Base-by-base conservation (phyloP, 179 eudicot species). In the Beta lomatogona region DNA sequence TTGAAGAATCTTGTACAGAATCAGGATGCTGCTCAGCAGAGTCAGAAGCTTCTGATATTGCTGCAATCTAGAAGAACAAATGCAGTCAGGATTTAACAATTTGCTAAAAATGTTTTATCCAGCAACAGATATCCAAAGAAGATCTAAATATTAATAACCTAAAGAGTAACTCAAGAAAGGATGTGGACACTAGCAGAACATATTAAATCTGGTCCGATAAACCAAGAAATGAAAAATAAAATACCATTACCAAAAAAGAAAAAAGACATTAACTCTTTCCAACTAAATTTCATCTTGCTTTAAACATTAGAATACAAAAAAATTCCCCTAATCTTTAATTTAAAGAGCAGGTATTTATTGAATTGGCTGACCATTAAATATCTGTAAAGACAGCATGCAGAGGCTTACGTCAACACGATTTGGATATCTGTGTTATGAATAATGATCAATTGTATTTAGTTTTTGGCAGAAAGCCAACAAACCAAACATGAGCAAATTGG, bases 1-100 rank as follows among this genome's bases (percentile, higher is more conserved):
- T 65, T 53, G 90, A 84, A 53, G 90, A 80, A 52, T 83, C 81
- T 52, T 85, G 87, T 60, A 85, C 79, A 71, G 88, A 77, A 25
- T 82, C 53, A 31, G 76, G 78, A 19, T 58, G 75, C 48, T 87
- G 86, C 77, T 74, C 91, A 52, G 79, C 85, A 13, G 95, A 83
- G 80, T 90, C 93, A 25, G 93, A 83, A 63, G 89, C 84, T 83
- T 92, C 86, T 85, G 99, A 91, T 87, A 95, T 95, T 82, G 99
- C 99, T 67, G 87, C 91, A 76, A 95, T 85, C 99, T 95, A 88
- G 74, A 88, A 82, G 50, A 77, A 78, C 72, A 82, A 48, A 1
- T 73, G 67, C 13, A 46, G 54, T 79, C 61, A 48, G 73, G 66
- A 64, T 52, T 79, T 57, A 70, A 44, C 77, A 64, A 68, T 16